These are phyloP conservation scores for Pythium grandisporangium DNA, from an alignment of 352 stramenopile species.

Conservation along the genomic window DNA sequence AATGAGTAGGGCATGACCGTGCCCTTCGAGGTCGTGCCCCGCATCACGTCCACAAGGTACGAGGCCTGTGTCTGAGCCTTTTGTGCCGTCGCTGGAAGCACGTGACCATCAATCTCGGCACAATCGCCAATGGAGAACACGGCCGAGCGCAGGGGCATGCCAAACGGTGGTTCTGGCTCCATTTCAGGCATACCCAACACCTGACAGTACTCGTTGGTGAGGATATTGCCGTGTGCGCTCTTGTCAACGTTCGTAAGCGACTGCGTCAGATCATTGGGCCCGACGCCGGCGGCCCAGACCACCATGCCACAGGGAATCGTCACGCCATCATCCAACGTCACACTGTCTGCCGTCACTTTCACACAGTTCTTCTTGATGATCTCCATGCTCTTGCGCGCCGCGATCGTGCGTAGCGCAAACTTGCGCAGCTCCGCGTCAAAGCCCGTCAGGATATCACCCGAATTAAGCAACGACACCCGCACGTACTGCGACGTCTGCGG, in stretches of 20 bases:
- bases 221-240: conserved; percentile 72
- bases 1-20: conserved; percentile 59
- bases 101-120: conserved; percentile 76
- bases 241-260: conserved; percentile 61
- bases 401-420: conserved; percentile 70
- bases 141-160: conserved; percentile 59
- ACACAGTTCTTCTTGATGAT: conserved; percentile 79
- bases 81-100: conserved; percentile 88
- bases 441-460: conserved; percentile 59
- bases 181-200: conserved; percentile 56
- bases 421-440: conserved; percentile 62
- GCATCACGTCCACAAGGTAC: conserved; percentile 49
- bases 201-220: conserved; percentile 79
- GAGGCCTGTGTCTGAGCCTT: conserved; percentile 80
- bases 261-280: conserved; percentile 74
- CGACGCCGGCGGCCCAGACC: conserved; percentile 73
- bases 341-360: conserved; percentile 48
- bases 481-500: conserved; percentile 65
- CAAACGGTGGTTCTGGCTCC: conserved; percentile 40
- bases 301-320: conserved; percentile 51
- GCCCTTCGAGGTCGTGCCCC: conserved; percentile 27
- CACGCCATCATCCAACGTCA: conserved; percentile 51
- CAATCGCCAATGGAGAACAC: conserved; percentile 96
- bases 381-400: conserved; percentile 65
- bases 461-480: conserved; percentile 60